Evolutionary conservation across 495 filamentous ascomycete species (phyloP), one percentile per base, ranked within the genome.

Genomic region (Neurospora terricola): DNA sequence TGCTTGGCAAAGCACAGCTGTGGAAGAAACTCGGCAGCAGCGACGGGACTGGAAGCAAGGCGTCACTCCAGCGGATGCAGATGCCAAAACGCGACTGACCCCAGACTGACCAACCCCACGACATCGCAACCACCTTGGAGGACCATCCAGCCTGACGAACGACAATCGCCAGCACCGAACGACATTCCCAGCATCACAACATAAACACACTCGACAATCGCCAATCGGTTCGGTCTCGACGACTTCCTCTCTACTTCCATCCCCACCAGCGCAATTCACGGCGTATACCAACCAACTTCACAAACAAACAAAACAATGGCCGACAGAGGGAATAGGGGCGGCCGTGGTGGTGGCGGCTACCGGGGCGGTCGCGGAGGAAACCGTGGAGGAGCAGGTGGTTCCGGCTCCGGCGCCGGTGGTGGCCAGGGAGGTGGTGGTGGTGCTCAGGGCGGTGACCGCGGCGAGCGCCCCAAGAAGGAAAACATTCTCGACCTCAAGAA

Each of bases 401-500:
- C 16, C 40, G 71, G 11, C 23, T 27, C n/a, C 10, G 81, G 84
- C 71, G 84, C 85, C 62, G 88, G 87, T 7, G 72, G 78, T 12
- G 78, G 83, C 16, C 82, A 79, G 16, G 75, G 75, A 21, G 69
- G 72, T 5, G 40, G 23, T 4, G 71, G 78, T 59, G 78, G 73
- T 72, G 75, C 72, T 72, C 72, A 76, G 16, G 83, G 82, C 75
- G 81, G 78, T 5, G 78, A 80, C 54, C 76, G 80, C 43, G 84
- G 86, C 69, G 87, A 89, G 76, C 91, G 92, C 75, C 93, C 94
- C 73, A 97, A 97, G 88, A 97, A 98, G 84, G 95, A 99, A 81
- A 97, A 98, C 79, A 99, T 99, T 77, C 88, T 99, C 27, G 96
- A 99, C 76, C 84, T 99, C 74, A 89, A 86, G 80, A 96, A 96